Percentiles rank a stretch among this genome's conserved stretches.
Evolutionary conservation across 2,329 filamentous ascomycete species (phyloP).

Genomic region (Penicillium sp.): DNA sequence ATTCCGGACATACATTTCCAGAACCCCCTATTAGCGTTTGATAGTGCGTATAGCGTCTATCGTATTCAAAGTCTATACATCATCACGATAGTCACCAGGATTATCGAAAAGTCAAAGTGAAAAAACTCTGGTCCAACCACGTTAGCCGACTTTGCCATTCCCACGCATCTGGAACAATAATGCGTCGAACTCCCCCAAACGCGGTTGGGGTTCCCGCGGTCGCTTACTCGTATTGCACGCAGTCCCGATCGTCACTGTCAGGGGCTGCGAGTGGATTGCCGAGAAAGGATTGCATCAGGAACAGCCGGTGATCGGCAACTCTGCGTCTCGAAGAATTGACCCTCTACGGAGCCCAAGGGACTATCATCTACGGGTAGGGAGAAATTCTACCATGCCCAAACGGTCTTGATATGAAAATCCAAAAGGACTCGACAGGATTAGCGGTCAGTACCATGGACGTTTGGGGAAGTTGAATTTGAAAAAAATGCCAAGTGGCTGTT

Average conservation of each 20-base stretch:
- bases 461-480: neutral
- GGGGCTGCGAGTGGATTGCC: slow-evolving; percentile 10
- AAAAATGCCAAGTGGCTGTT: slow-evolving; percentile 4
- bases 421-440: neutral
- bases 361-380: too few relatives aligned
- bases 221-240: neutral
- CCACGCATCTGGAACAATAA: neutral
- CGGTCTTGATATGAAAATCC: too few relatives aligned
- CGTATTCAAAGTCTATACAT: neutral
- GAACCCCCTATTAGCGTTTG: neutral
- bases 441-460: slow-evolving; percentile 4
- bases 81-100: neutral
- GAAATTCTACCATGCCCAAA: neutral
- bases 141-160: neutral
- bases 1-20: neutral
- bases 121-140: neutral
- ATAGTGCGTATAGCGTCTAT: neutral
- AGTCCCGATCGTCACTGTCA: slow-evolving; percentile 22
- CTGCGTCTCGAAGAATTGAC: slow-evolving; percentile 4
- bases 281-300: neutral
- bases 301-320: slow-evolving; percentile 3
- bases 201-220: neutral
- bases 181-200: neutral
- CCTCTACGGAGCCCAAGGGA: too few relatives aligned
- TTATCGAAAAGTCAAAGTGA: neutral